Conservation (phyloP, 345 rosid species). For the Eucalyptus tenuipes region DNA sequence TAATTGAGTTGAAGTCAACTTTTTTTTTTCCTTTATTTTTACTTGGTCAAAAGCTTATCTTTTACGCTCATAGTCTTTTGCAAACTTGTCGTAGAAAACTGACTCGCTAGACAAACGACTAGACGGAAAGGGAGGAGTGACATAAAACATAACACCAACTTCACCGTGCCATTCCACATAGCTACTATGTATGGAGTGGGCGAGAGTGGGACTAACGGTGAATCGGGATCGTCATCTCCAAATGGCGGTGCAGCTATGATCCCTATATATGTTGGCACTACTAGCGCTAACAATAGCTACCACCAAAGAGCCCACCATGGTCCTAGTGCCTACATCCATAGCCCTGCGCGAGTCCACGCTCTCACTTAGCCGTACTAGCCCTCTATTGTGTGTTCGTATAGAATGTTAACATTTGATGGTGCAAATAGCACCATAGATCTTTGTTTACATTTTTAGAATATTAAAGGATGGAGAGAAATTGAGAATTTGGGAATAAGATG, state of each 20-base stretch:
- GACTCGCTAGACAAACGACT: not conserved
- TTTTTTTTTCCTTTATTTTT: too few species aligned
- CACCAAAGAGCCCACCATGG: not conserved
- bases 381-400: not conserved
- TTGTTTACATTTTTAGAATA: not conserved
- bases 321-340: not conserved
- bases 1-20: too few species aligned
- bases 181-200: not conserved
- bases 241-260: not conserved
- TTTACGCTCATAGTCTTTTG: not conserved
- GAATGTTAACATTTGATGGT: not conserved
- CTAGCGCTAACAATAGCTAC: slow-evolving; percentile 3
- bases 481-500: too few species aligned
- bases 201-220: not conserved
- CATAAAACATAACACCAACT: not conserved
- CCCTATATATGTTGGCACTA: not conserved
- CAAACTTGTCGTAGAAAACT: not conserved
- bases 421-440: not conserved
- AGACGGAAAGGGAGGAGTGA: not conserved
- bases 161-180: not conserved
- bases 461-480: too few species aligned
- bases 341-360: not conserved
- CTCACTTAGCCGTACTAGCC: not conserved
- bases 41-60: too few species aligned
- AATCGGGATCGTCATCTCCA: not conserved